These are phyloP conservation scores for Hapsidospora chrysogenum DNA, from an alignment of 495 filamentous ascomycete genomes.

Conservation along the genomic window DNA sequence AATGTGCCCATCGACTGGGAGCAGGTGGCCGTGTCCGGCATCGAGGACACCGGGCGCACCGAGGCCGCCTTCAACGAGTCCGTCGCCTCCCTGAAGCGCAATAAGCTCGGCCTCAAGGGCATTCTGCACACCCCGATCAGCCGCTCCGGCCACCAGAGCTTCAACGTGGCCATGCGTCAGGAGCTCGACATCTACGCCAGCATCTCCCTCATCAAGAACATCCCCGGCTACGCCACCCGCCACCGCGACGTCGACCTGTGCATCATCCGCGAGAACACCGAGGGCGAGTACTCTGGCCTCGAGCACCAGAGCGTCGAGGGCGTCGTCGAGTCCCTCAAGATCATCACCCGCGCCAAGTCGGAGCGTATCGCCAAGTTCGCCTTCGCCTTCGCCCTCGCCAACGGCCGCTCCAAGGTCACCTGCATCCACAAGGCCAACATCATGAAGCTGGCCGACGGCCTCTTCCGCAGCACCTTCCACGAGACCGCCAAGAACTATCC, in stretches of 20 bases:
- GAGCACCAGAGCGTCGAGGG: conserved; percentile 96
- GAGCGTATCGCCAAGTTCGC: conserved; percentile 98
- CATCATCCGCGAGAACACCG: conserved; percentile 99
- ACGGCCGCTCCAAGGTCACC: conserved; percentile 96
- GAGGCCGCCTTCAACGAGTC: conserved; percentile 92
- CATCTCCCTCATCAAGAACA: conserved; percentile 96
- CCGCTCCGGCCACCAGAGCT: conserved; percentile 93
- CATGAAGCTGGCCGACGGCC: conserved; percentile 98
- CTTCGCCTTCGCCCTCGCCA: conserved; percentile 91
- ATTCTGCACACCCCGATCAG: conserved; percentile 95
- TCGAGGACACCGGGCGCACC: conserved; percentile 59
- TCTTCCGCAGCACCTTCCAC: conserved; percentile 96
- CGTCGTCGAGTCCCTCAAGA: conserved; percentile 79
- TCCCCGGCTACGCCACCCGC: conserved; percentile 91
- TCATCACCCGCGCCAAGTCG: conserved; percentile 64
- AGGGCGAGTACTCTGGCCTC: conserved; percentile 95
- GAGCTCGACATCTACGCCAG: conserved; percentile 99
- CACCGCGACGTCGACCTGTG: conserved; percentile 93
- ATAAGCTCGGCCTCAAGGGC: conserved; percentile 95
- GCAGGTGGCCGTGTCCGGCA: conserved; percentile 89
- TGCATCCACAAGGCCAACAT: conserved; percentile 99
- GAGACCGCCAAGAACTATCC: conserved; percentile 83
- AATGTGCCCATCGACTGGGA: conserved; percentile 98
- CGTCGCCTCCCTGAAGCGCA: conserved; percentile 84
- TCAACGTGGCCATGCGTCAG: conserved; percentile 97